phyloP scores from a whole-genome alignment of 177 flowering plant genomes.

The Vitis hybrid region DNA sequence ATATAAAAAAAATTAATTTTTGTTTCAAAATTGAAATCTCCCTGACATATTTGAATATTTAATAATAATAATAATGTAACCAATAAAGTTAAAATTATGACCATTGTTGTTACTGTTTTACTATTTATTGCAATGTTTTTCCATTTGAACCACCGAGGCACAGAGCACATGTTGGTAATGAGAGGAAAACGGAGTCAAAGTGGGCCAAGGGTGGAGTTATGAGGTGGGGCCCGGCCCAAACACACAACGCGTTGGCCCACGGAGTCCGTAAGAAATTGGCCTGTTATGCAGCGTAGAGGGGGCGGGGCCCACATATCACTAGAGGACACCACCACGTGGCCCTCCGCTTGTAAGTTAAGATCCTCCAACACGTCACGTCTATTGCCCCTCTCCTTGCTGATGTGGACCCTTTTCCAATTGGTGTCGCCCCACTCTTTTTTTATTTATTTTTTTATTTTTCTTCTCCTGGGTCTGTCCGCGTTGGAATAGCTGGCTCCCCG shows the following conservation, averaged over 20 bases:
- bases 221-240: slow-evolving; percentile 1
- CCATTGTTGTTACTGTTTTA: too few species aligned
- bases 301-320: slow-evolving; percentile 10
- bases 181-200: slow-evolving; percentile 6
- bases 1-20: too few species aligned
- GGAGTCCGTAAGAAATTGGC: background rate
- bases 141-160: too few species aligned
- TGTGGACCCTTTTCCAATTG: slow-evolving; percentile 9
- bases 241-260: slow-evolving; percentile 16
- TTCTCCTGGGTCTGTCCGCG: background rate
- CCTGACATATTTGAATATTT: too few species aligned
- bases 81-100: too few species aligned
- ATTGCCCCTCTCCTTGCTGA: slow-evolving; percentile 4
- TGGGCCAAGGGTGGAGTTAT: slow-evolving; percentile 1
- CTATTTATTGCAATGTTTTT: too few species aligned
- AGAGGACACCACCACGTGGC: slow-evolving; percentile 23
- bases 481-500: slow-evolving; percentile 11
- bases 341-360: background rate
- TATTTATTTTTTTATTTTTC: background rate
- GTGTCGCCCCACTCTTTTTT: background rate
- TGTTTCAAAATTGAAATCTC: too few species aligned
- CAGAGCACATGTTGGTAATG: background rate
- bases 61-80: too few species aligned
- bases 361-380: slow-evolving; percentile 18
- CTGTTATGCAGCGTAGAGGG: background rate